Conservation (phyloP, 163 green algal genomes). For the Chlamydomonas reinhardtii region DNA sequence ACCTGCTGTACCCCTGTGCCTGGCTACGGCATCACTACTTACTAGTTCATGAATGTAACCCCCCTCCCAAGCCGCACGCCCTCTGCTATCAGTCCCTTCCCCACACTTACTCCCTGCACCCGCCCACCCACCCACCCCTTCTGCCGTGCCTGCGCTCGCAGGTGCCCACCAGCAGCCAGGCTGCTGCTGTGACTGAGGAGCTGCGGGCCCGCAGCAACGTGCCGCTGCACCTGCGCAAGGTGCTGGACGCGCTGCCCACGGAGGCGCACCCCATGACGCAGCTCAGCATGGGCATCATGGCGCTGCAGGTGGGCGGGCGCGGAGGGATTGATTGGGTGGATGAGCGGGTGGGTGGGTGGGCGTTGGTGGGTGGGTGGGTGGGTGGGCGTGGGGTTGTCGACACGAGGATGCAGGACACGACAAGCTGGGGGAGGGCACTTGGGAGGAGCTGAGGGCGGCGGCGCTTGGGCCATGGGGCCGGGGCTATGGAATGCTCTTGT, state of each 20-base stretch:
- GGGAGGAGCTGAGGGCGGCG: too few species aligned
- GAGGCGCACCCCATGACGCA: slow-evolving; percentile 97
- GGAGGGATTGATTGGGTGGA: not conserved
- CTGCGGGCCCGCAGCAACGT: slow-evolving; percentile 77
- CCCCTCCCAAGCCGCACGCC: too few species aligned
- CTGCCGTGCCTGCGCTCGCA: too few species aligned
- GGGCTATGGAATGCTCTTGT: too few species aligned
- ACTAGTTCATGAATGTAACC: too few species aligned
- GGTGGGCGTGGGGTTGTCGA: not conserved
- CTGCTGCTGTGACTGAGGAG: slow-evolving; percentile 83
- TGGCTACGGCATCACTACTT: too few species aligned
- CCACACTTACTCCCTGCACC: not conserved
- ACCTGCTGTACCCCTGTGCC: too few species aligned
- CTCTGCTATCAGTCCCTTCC: too few species aligned
- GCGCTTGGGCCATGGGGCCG: too few species aligned
- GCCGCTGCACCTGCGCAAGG: slow-evolving; percentile 75
- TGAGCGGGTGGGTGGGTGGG: not conserved
- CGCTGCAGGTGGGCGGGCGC: slow-evolving; percentile 58
- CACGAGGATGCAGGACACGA: too few species aligned
- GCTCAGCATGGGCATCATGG: slow-evolving; percentile 71
- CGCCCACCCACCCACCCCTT: not conserved
- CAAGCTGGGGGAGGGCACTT: too few species aligned
- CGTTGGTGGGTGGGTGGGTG: too few species aligned
- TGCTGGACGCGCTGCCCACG: slow-evolving; percentile 84
- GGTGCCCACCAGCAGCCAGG: slow-evolving; percentile 89